Percentiles rank a stretch among this genome's conserved stretches.
Conservation (phyloP, 1,284 basidiomycete genomes). For the Gomphus bonarii region DNA sequence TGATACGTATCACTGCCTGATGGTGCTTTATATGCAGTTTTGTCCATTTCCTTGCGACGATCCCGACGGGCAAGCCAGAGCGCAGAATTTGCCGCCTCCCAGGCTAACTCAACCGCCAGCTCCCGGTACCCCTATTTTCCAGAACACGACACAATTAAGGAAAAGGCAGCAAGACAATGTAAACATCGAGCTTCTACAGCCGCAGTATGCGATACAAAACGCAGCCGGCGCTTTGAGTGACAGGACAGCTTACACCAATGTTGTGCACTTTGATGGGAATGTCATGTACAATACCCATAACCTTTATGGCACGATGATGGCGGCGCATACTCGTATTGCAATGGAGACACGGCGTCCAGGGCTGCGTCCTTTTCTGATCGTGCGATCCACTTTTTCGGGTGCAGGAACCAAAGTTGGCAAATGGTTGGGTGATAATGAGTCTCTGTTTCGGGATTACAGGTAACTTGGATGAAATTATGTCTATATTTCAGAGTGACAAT, state of each 20-base stretch:
- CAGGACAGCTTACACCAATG: slow-evolving; percentile 44
- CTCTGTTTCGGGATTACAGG: slow-evolving; percentile 45
- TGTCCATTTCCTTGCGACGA: slow-evolving; percentile 47
- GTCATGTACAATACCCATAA: slow-evolving; percentile 60
- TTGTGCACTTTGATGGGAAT: slow-evolving; percentile 51
- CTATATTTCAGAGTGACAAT: too few species aligned
- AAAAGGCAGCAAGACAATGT: slow-evolving; percentile 16
- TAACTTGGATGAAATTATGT: not conserved
- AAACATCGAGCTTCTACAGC: slow-evolving; percentile 31
- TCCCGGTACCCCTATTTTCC: slow-evolving; percentile 43
- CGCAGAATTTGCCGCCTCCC: slow-evolving; percentile 43
- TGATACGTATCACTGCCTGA: not conserved
- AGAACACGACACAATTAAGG: slow-evolving; percentile 16
- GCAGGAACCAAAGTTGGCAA: slow-evolving; percentile 56
- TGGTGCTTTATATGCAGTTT: slow-evolving; percentile 29
- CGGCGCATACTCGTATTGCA: slow-evolving; percentile 46
- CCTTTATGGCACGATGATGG: slow-evolving; percentile 66
- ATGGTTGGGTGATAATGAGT: slow-evolving; percentile 61
- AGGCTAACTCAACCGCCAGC: slow-evolving; percentile 39
- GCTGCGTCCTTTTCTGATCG: slow-evolving; percentile 54
- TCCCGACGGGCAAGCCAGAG: slow-evolving; percentile 42
- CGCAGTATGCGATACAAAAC: slow-evolving; percentile 51
- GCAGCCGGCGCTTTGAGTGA: slow-evolving; percentile 36
- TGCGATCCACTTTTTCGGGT: slow-evolving; percentile 63
- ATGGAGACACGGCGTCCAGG: slow-evolving; percentile 52